Base-by-base conservation (phyloP, 2,329 filamentous ascomycete genomes). In the Fusarium tjaetaba region DNA sequence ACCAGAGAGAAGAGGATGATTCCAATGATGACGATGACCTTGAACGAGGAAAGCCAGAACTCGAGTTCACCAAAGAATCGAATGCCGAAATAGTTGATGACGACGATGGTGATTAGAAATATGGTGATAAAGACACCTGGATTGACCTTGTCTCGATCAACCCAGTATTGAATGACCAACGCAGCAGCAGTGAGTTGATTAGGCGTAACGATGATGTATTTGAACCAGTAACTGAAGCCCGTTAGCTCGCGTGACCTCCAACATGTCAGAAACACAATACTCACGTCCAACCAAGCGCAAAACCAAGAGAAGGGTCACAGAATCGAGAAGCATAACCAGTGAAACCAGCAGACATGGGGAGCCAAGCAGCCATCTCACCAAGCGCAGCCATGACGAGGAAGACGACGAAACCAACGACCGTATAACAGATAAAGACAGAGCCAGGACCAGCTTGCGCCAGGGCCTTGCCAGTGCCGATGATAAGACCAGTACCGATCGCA, bases 181-280 rank as follows among this genome's bases (percentile, higher is more conserved):
- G 93, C 89, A n/a, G 88, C 90, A 34, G 94, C 94, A 2, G 94
- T 96, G 43, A 97, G 85, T 80, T 97, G 94, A 79, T 96, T 96
- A 2, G 94, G 94, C 2, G 93, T 95, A 56, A 93, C 88, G 77
- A 97, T 95, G 80, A 96, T 93, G 81, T 96, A 96, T 89, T 95
- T 88, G 83, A 91, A 88, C 88, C 90, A 93, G 75, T 88, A 88
- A 46, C 86, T 87, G 62, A 11, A 26, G 7, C 20, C 13, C 20
- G 38, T 79, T 49, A 79, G 73, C 16, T 11, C 28, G 15, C 30
- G 30, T 52, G 28, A 28, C 14, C 34, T 14, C 28, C 8, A 30
- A 30, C 9, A 30, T 11, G 28, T 53, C 14, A 18, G 20, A 22
- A 41, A 28, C 0, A 13, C n/a, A 43, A 30, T 32, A 86, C 85